Conservation (phyloP, 2,329 filamentous ascomycete species). For the Neonectria neomacrospora region DNA sequence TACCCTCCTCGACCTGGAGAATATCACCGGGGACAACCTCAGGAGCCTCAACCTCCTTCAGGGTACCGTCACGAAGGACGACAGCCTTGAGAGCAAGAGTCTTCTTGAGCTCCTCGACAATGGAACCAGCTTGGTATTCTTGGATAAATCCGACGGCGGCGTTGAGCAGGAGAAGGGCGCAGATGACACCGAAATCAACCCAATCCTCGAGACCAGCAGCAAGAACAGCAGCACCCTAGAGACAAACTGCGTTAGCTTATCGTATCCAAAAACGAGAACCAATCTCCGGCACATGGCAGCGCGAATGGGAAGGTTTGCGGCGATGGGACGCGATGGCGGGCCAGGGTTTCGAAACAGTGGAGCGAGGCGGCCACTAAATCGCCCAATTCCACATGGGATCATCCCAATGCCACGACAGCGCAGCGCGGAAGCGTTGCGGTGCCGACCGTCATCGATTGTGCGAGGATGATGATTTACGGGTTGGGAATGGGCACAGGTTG, state of each 20-base stretch:
- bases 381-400: constrained; percentile 38
- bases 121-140: constrained; percentile 89
- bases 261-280: background rate
- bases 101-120: constrained; percentile 92
- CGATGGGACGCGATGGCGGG: constrained; percentile 19
- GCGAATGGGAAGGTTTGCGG: constrained; percentile 6
- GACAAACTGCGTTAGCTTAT: constrained; percentile 42
- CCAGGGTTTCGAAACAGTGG: constrained; percentile 36
- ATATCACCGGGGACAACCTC: constrained; percentile 92
- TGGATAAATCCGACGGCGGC: constrained; percentile 88
- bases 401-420: constrained; percentile 17
- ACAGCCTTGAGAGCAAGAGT: constrained; percentile 88
- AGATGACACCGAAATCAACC: constrained; percentile 95
- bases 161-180: constrained; percentile 84
- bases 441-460: constrained; percentile 27
- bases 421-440: constrained; percentile 24
- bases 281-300: constrained; percentile 26
- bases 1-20: constrained; percentile 89
- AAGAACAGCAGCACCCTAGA: constrained; percentile 77
- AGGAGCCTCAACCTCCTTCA: constrained; percentile 82
- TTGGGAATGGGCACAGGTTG: constrained; percentile 28
- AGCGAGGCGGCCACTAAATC: constrained; percentile 38
- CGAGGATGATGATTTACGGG: constrained; percentile 22
- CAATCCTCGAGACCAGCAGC: constrained; percentile 87
- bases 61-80: constrained; percentile 80